Evolutionary conservation across 2,329 filamentous ascomycete genomes (phyloP), one percentile per base, ranked within the genome.

Genomic region (Alternaria triticimaculans): DNA sequence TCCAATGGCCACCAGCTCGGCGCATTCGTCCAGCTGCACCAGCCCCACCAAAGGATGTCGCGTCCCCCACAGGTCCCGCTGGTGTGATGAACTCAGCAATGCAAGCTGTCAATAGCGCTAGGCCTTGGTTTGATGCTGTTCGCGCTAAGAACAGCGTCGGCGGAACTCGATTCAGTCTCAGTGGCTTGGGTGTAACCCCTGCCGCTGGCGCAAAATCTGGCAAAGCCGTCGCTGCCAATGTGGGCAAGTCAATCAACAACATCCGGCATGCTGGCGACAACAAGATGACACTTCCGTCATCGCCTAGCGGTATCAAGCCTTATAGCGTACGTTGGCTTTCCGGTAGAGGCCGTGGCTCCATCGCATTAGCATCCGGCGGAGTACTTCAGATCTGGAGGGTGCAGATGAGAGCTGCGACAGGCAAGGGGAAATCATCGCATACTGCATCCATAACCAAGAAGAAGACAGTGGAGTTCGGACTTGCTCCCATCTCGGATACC

Each of bases 1-100:
- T 94, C 72, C 89, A 92, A 69, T 97, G 94, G 94, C 94, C 94
- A 44, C 92, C 94, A 23, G 90, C 89, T 45, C 82, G 83, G 49
- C 81, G 83, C 33, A 63, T 72, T n/a, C 76, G 77, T 28, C 76
- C 76, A 48, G 50, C 73, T 23, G 66, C 60, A 18, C 63, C 71
- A 25, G 55, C 66, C 4, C 76, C 72, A 25, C 43, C 70, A 6
- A 75, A 75, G 21, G 80, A 81, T 53, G 78, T 80, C 11, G 67
- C 73, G 48, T 62, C 76, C 14, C 70, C 76, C 4, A 67, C 76
- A 26, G 78, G 78, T 9, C 74, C 76, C 20, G 62, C 77, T 26
- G 70, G 75, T 54, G 73, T 77, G 21, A 74, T 80, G 46, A 76
- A 69, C 21, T 80, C 81, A 28, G 79, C 81, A 23, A 80, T 82